phyloP scores from a whole-genome alignment of 495 filamentous ascomycete species.

The Massariosphaeria phaeospora region DNA sequence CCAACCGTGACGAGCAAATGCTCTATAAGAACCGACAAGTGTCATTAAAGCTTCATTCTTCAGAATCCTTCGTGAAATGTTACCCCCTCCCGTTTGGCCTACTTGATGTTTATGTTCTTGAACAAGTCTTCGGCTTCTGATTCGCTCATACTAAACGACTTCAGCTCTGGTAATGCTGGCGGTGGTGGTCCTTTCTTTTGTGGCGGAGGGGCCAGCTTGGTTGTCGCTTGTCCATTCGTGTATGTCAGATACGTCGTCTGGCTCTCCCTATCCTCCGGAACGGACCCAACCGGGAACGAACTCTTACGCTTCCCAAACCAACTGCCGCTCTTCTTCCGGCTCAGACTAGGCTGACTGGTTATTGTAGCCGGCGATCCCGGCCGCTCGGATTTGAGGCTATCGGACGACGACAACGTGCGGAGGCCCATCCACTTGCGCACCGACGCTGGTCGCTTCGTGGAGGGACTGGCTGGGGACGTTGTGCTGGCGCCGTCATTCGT shows the following conservation, averaged over 20 bases:
- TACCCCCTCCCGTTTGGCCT: neutral
- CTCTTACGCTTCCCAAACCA: constrained; percentile 39
- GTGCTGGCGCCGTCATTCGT: constrained; percentile 26
- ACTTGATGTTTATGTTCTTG: constrained; percentile 36
- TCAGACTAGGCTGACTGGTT: constrained; percentile 16
- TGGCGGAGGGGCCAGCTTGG: constrained; percentile 22
- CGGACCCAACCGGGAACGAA: constrained; percentile 26
- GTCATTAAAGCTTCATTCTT: constrained; percentile 20
- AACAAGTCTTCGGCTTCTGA: constrained; percentile 37
- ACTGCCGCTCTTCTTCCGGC: constrained; percentile 32
- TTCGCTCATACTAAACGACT: constrained; percentile 28
- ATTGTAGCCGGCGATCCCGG: constrained; percentile 29
- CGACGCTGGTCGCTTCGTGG: constrained; percentile 31
- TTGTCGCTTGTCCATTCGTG: constrained; percentile 11
- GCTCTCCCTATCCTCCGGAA: constrained; percentile 25
- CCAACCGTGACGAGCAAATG: constrained; percentile 10
- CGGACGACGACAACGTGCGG: constrained; percentile 26
- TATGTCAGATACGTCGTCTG: constrained; percentile 12
- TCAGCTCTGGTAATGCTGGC: constrained; percentile 37
- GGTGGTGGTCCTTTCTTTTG: constrained; percentile 33
- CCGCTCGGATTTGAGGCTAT: constrained; percentile 25
- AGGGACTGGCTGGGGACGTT: constrained; percentile 26
- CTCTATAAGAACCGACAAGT: constrained; percentile 13
- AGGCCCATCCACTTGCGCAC: constrained; percentile 37
- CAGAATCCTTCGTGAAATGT: constrained; percentile 17